Evolutionary conservation across 441 rosid species (phyloP).

Genomic region (Metrosideros polymorpha): DNA sequence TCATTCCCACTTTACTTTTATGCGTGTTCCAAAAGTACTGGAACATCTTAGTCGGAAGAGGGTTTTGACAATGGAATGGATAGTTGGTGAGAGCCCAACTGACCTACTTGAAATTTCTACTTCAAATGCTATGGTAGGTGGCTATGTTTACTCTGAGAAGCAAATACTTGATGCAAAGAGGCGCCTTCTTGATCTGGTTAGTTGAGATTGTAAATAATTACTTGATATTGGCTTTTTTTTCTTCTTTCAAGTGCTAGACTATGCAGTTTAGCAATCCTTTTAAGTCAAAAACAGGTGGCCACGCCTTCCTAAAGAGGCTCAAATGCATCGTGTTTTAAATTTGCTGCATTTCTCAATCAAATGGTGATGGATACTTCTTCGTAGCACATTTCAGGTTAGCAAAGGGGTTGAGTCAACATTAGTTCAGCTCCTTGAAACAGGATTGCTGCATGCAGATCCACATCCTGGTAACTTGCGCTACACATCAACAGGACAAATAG

Average conservation of each 20-base stretch:
- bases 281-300: neutral
- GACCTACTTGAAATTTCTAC: conserved; percentile 45
- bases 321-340: neutral
- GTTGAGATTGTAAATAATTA: conserved; percentile 1
- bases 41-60: conserved; percentile 61
- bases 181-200: conserved; percentile 77
- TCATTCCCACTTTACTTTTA: conserved; percentile 57
- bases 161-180: conserved; percentile 57
- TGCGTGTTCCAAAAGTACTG: conserved; percentile 64
- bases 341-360: neutral
- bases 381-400: conserved; percentile 42
- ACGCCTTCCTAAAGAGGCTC: neutral
- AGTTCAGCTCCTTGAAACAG: conserved; percentile 92
- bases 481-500: conserved; percentile 72
- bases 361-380: neutral
- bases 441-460: conserved; percentile 95
- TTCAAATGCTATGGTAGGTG: conserved; percentile 22
- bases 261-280: neutral
- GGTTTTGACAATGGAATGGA: conserved; percentile 99
- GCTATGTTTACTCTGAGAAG: conserved; percentile 33
- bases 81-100: conserved; percentile 81
- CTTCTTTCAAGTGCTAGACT: neutral
- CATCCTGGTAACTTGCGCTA: conserved; percentile 97
- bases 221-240: neutral
- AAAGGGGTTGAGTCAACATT: conserved; percentile 93